Conservation (phyloP, 2,329 filamentous ascomycete genomes). For the Trichoderma arundinaceum region DNA sequence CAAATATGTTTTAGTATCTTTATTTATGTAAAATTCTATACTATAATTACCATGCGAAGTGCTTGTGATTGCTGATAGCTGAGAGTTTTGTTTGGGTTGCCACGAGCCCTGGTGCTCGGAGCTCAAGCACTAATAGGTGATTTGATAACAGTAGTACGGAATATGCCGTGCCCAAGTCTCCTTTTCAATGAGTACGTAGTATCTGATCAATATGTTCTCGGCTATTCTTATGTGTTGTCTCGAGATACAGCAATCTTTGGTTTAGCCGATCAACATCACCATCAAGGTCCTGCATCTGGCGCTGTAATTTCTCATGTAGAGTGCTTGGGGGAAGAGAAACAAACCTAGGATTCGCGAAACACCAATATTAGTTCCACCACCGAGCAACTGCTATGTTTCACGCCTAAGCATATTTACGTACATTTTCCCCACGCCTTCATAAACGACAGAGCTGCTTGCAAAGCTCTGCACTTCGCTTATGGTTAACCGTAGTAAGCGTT, state of each 20-base stretch:
- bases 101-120: no score
- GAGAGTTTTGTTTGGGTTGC: no score
- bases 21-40: no score
- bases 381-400: constrained; percentile 12
- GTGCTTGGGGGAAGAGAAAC: constrained; percentile 74
- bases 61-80: no score
- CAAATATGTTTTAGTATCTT: no score
- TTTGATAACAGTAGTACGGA: no score
- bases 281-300: constrained; percentile 76
- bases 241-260: constrained; percentile 90
- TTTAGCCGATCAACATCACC: constrained; percentile 79
- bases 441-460: constrained; percentile 77
- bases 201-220: constrained; percentile 90
- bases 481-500: constrained; percentile 86
- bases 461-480: constrained; percentile 80
- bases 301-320: constrained; percentile 76
- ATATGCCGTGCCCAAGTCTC: no score
- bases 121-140: no score
- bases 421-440: constrained; percentile 98
- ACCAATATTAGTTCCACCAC: constrained; percentile 23
- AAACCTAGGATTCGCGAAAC: constrained; percentile 67
- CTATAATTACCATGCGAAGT: no score
- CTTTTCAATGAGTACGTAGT: constrained; percentile 54
- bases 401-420: constrained; percentile 51
- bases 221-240: constrained; percentile 95